Evolutionary conservation across 768 basidiomycete species (phyloP), one percentile per base, ranked within the genome.

Genomic region (Baorangia bicolor): DNA sequence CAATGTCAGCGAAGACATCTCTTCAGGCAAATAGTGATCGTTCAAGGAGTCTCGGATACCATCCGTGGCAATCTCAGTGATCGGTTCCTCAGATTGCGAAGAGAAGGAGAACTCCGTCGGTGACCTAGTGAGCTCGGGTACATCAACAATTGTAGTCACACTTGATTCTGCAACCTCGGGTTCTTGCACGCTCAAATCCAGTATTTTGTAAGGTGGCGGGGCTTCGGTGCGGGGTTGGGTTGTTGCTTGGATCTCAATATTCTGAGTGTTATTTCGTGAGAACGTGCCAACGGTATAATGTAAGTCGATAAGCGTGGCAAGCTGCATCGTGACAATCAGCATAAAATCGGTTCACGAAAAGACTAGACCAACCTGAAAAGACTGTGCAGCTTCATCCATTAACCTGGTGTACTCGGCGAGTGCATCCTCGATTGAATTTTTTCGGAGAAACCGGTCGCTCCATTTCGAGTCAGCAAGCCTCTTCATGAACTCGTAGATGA

Each of bases 221-320:
- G 27, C 46, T 35, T 59, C 61, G n/a, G 50, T 30, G 14, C 20
- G 18, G 10, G 13, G 6, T 31, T 50, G 48, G 7, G 35, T 8
- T 21, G 5, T 34, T 14, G 41, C 34, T 49, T 39, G 51, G 0
- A 25, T 52, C 33, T 31, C 42, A 11, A 23, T n/a, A 18, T 18
- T 35, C 1, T 42, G 37, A 2, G 42, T 53, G 4, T 43, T 54
- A 37, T 21, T 60, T 20, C 34, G 53, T 13, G 61, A 61, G 39
- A 63, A 43, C 28, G 57, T 57, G 12, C 69, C 73, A 20, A 79
- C 61, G 20, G 74, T 69, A 52, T 75, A 73, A 57, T 81, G 79
- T 18, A 81, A 73, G 45, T 78, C 74, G 38, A 81, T 79, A 5
- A 81, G 71, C 0, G 78, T 75, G 7, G 77, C 74, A 7, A 80